phyloP scores from a whole-genome alignment of 768 basidiomycete genomes.

The Suillus tomentosus region DNA sequence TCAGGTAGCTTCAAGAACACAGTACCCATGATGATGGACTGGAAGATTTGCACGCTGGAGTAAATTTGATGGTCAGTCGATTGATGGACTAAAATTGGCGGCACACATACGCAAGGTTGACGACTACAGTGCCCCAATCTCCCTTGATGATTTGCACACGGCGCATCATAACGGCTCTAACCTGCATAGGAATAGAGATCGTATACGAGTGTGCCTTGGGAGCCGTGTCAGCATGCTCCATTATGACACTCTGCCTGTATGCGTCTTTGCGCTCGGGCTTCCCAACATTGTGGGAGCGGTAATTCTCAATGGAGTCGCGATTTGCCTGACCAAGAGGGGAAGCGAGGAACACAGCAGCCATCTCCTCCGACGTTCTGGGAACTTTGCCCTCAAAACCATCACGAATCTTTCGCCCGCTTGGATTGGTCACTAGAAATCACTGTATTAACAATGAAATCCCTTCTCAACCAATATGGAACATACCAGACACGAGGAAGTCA shows the following conservation, averaged over 20 bases:
- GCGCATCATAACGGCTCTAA: conserved; percentile 47
- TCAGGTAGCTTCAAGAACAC: conserved; percentile 73
- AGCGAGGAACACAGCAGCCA: conserved; percentile 49
- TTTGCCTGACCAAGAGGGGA: conserved; percentile 46
- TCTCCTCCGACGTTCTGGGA: conserved; percentile 55
- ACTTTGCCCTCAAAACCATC: conserved; percentile 22
- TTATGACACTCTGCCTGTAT: conserved; percentile 51
- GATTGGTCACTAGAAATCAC: conserved; percentile 54
- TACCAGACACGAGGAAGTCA: conserved; percentile 69
- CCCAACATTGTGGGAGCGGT: conserved; percentile 50
- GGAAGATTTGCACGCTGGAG: conserved; percentile 40
- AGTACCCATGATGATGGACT: conserved; percentile 66
- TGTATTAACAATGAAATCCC: not conserved
- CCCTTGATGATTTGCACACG: conserved; percentile 49
- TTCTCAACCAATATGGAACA: conserved; percentile 23
- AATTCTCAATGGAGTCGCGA: conserved; percentile 48
- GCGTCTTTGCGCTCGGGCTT: conserved; percentile 41
- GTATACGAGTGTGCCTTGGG: conserved; percentile 47
- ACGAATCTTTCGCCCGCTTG: conserved; percentile 56
- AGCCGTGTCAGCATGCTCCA: conserved; percentile 52
- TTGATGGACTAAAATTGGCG: not conserved
- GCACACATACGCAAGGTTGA: conserved; percentile 27
- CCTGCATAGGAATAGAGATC: conserved; percentile 49
- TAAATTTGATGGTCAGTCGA: not conserved
- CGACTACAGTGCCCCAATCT: conserved; percentile 35